Evolutionary conservation across 805 yeast genomes (phyloP), one percentile per base, ranked within the genome.

Genomic region (Myxozyma sirexii): DNA sequence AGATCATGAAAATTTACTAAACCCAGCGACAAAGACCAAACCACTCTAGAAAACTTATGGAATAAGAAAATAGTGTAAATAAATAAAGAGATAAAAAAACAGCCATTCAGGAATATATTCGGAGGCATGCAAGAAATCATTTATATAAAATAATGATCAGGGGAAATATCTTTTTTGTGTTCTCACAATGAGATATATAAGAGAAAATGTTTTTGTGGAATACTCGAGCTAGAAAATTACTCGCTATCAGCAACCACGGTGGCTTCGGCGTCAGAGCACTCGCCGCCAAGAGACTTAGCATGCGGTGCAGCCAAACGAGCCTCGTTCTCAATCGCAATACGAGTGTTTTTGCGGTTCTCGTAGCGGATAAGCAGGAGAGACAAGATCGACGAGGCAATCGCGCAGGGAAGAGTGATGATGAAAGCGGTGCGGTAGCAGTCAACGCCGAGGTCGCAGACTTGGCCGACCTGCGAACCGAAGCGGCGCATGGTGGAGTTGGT

Each of bases 361-460:
- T 43, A 54, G 24, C 48, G 54, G 37, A 62, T 59, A 33, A 60
- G 60, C 38, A 45, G 10, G n/a, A 46, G 31, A 4, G 66, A 48
- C 23, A 62, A 41, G 33, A 48, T 23, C 15, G 46, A 17, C 4
- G 66, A 65, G 19, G 52, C 24, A 23, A 62, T 17, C 12, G 65
- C 46, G 31, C 59, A 59, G 17, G 66, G 66, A 15, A 62, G 50
- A 3, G 66, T 62, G 55, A 62, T 59, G 41, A 48, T 48, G 43
- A 62, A 62, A n/a, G 66, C 66, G 39, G 51, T 45, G 24, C 64
- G 60, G 54, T 62, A 62, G 52, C 66, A 62, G 45, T 56, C 57
- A 19, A 37, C 48, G 19, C 66, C 66, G 33, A 49, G 44, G 19
- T 54, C 60, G 45, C 66, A 62, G 17, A 62, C 64, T 51, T 62